A percentile compares a stretch with the other conserved stretches of the same genome.
These are phyloP conservation scores for Komagataella ulmi DNA, from an alignment of 805 yeast species.

Conservation along the genomic window DNA sequence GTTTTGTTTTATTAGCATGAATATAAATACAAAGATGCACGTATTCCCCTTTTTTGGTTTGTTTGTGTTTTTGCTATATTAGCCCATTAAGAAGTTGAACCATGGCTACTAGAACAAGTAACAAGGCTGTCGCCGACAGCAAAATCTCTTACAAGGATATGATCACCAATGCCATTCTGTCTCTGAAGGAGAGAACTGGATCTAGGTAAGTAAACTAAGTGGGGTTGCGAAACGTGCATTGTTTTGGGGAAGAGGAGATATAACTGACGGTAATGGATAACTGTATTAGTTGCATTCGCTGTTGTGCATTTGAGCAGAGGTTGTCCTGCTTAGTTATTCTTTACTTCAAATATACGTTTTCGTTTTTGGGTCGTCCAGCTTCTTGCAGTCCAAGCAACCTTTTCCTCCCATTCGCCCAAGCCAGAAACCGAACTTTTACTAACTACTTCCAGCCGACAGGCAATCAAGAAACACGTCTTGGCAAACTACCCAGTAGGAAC, in stretches of 20 bases:
- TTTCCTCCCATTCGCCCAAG: neutral
- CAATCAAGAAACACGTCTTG: conserved; percentile 72
- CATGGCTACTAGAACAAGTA: conserved; percentile 23
- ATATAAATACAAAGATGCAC: neutral
- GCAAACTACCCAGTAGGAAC: conserved; percentile 45
- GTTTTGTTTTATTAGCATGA: neutral
- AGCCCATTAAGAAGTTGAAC: conserved; percentile 1
- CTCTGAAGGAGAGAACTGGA: conserved; percentile 73
- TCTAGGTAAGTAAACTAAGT: conserved; percentile 36
- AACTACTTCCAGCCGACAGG: conserved; percentile 48
- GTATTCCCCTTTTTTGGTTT: neutral
- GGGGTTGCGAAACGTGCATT: neutral
- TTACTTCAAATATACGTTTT: neutral
- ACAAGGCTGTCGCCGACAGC: conserved; percentile 11
- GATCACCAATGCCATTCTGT: conserved; percentile 53
- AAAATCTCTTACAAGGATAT: conserved; percentile 39
- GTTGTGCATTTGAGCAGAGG: too few species aligned
- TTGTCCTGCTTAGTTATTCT: neutral
- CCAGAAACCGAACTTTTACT: neutral
- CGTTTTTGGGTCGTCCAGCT: neutral
- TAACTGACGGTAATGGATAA: neutral
- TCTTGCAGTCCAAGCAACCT: conserved; percentile 7
- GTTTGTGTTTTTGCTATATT: neutral
- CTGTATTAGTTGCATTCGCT: neutral
- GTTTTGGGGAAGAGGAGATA: neutral